phyloP scores from a whole-genome alignment of 2,329 filamentous ascomycete genomes.

The Didymella sp. region DNA sequence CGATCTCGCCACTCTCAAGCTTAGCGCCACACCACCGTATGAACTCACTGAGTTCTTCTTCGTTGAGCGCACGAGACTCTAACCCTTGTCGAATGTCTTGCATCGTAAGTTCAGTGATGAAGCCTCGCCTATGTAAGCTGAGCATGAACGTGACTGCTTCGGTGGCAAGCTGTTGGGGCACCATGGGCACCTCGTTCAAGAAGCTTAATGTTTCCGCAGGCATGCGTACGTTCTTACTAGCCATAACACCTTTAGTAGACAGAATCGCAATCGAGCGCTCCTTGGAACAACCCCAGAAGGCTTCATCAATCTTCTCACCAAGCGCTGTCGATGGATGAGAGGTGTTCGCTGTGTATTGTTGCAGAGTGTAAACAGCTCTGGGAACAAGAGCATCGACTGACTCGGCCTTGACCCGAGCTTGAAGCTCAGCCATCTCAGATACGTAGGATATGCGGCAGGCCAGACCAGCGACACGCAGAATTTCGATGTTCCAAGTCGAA shows the following conservation, averaged over 20 bases:
- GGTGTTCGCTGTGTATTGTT: slow-evolving; percentile 86
- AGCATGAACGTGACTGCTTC: slow-evolving; percentile 74
- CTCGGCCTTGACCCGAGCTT: slow-evolving; percentile 65
- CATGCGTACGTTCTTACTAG: slow-evolving; percentile 83
- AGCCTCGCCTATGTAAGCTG: slow-evolving; percentile 81
- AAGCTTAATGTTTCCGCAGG: slow-evolving; percentile 76
- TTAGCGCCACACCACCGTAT: slow-evolving; percentile 83
- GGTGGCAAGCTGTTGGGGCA: slow-evolving; percentile 77
- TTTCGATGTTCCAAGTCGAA: slow-evolving; percentile 92
- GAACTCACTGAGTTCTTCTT: slow-evolving; percentile 80
- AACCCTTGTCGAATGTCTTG: slow-evolving; percentile 85
- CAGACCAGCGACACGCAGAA: slow-evolving; percentile 89
- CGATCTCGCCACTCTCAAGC: slow-evolving; percentile 74
- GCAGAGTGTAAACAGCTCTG: slow-evolving; percentile 80
- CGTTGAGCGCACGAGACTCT: slow-evolving; percentile 79
- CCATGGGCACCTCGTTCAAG: slow-evolving; percentile 84
- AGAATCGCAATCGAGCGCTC: slow-evolving; percentile 81
- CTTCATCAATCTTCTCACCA: slow-evolving; percentile 87
- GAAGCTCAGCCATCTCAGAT: slow-evolving; percentile 72
- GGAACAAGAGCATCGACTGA: slow-evolving; percentile 71
- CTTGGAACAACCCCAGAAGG: slow-evolving; percentile 92
- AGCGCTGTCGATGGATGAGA: slow-evolving; percentile 88
- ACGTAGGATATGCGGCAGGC: slow-evolving; percentile 86
- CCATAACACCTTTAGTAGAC: slow-evolving; percentile 84
- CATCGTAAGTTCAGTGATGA: slow-evolving; percentile 87